A percentile compares a stretch with the other conserved stretches of the same genome.
phyloP scores from a whole-genome alignment of 768 basidiomycete species.

The Jaapia argillacea region DNA sequence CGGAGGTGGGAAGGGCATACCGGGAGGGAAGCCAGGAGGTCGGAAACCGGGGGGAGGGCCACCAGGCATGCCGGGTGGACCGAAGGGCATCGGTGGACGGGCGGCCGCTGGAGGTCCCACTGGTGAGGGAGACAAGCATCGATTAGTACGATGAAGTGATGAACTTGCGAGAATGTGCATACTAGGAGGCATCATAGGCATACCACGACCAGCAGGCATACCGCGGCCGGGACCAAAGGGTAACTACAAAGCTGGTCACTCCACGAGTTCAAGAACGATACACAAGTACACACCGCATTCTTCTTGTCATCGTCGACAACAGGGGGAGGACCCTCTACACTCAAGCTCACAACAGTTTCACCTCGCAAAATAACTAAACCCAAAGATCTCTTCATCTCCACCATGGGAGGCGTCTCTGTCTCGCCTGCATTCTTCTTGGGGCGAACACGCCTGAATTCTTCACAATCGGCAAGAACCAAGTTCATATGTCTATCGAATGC shows the following conservation, averaged over 20 bases:
- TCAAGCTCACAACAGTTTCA: conserved; percentile 91
- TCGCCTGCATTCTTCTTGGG: conserved; percentile 87
- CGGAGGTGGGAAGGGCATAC: conserved; percentile 72
- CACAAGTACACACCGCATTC: conserved; percentile 45
- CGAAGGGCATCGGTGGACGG: conserved; percentile 60
- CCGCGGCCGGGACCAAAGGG: conserved; percentile 88
- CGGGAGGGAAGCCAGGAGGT: conserved; percentile 76
- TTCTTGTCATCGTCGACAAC: conserved; percentile 85
- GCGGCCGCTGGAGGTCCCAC: conserved; percentile 52
- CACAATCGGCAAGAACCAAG: conserved; percentile 94
- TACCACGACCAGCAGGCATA: conserved; percentile 93
- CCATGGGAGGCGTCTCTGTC: conserved; percentile 59
- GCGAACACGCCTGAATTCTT: conserved; percentile 89
- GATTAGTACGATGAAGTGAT: conserved; percentile 4
- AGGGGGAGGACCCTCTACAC: conserved; percentile 93
- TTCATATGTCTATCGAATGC: conserved; percentile 99
- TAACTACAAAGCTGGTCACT: conserved; percentile 36
- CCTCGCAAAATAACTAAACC: conserved; percentile 97
- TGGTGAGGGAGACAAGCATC: conserved; percentile 17
- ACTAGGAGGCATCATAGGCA: conserved; percentile 92
- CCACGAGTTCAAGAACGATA: conserved; percentile 4
- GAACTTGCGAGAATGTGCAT: conserved; percentile 23
- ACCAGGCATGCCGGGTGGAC: conserved; percentile 73
- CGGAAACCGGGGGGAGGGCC: conserved; percentile 82
- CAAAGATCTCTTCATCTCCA: conserved; percentile 93